These are phyloP conservation scores for Cryptococcus sp. DNA, from an alignment of 1,284 basidiomycete genomes.

Conservation along the genomic window DNA sequence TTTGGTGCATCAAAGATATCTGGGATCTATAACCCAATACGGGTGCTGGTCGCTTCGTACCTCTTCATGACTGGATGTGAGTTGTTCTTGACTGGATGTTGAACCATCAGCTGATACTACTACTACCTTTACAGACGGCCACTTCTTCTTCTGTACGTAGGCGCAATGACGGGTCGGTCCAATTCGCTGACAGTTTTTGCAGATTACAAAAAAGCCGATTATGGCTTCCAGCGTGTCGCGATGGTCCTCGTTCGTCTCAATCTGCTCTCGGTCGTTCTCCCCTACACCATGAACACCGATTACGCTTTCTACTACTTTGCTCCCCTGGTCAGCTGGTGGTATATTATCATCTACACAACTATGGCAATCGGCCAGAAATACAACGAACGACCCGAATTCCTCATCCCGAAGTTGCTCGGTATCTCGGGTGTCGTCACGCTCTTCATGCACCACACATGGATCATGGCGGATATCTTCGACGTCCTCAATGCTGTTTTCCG, in stretches of 20 bases:
- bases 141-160: constrained; percentile 50
- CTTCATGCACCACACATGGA: constrained; percentile 67
- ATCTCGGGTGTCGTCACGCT: constrained; percentile 66
- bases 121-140: constrained; percentile 33
- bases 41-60: constrained; percentile 82
- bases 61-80: constrained; percentile 64
- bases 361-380: constrained; percentile 69
- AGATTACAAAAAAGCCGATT: constrained; percentile 83
- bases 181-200: constrained; percentile 60
- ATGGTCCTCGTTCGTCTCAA: constrained; percentile 80
- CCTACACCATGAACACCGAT: constrained; percentile 86
- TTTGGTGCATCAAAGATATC: constrained; percentile 80
- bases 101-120: constrained; percentile 8
- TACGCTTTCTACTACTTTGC: constrained; percentile 88
- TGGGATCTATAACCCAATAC: constrained; percentile 85
- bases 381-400: constrained; percentile 69
- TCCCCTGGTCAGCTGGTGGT: constrained; percentile 68
- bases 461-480: constrained; percentile 66
- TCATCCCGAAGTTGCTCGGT: constrained; percentile 68
- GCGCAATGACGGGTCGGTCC: background rate
- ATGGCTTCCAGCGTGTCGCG: constrained; percentile 71
- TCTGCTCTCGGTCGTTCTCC: constrained; percentile 73
- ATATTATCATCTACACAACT: constrained; percentile 77
- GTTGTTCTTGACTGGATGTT: constrained; percentile 6
- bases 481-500: constrained; percentile 66